These are phyloP conservation scores for Gentiana straminea DNA, from an alignment of 257 asterid species.

Conservation along the genomic window DNA sequence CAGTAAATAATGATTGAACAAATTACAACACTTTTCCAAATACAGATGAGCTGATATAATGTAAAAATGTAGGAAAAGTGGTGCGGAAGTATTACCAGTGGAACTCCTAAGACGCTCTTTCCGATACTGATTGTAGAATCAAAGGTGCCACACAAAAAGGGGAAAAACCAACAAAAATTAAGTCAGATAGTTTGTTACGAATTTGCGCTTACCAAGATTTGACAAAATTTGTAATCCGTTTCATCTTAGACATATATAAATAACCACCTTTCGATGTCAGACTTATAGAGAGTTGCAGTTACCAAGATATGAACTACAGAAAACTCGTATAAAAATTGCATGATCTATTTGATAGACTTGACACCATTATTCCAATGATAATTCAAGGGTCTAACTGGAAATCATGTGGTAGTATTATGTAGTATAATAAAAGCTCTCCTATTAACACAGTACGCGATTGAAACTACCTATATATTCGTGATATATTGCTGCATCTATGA, in stretches of 20 bases:
- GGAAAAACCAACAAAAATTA: background rate
- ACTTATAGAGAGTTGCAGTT: background rate
- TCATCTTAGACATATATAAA: background rate
- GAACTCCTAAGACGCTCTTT: conserved; percentile 47
- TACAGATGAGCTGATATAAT: background rate
- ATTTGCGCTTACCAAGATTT: conserved; percentile 1
- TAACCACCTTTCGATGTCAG: background rate
- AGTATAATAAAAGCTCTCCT: background rate
- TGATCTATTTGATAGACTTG: background rate
- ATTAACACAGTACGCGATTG: background rate
- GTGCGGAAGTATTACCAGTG: conserved; percentile 34
- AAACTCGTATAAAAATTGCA: background rate
- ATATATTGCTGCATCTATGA: conserved; percentile 54
- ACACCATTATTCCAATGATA: background rate
- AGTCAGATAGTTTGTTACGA: conserved; percentile 12
- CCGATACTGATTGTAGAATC: conserved; percentile 41
- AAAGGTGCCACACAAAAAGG: conserved; percentile 22
- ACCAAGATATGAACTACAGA: background rate
- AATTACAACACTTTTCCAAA: conserved; percentile 1
- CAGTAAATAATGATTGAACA: conserved; percentile 1
- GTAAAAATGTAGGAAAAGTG: conserved; percentile 5
- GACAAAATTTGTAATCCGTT: background rate
- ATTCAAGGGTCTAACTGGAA: background rate
- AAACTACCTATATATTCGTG: conserved; percentile 78
- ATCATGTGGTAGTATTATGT: background rate